phyloP scores from a whole-genome alignment of 495 filamentous ascomycete species.

The Trichoderma virens region DNA sequence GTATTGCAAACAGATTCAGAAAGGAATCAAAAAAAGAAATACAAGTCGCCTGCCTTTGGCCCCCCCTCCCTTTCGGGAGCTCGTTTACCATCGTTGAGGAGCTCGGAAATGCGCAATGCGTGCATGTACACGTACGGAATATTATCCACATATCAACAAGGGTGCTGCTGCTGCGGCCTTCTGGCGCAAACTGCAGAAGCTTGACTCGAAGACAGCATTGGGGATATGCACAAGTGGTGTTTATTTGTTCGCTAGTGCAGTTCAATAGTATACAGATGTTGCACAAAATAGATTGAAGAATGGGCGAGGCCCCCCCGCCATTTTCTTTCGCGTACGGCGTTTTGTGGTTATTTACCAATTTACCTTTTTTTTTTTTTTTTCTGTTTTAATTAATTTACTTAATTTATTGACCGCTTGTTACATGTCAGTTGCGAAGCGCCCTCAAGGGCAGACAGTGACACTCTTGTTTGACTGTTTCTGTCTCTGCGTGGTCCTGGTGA shows the following conservation, averaged over 20 bases:
- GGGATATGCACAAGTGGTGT: too few species aligned
- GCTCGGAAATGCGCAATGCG: too few species aligned
- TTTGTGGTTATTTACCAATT: background rate
- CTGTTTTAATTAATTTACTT: background rate
- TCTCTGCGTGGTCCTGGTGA: background rate
- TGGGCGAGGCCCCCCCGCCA: background rate
- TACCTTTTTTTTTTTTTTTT: background rate
- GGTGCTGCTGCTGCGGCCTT: too few species aligned
- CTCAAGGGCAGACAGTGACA: background rate
- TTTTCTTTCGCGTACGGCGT: background rate
- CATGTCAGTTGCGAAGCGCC: background rate
- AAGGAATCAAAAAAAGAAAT: too few species aligned
- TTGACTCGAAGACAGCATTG: too few species aligned
- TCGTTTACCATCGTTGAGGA: too few species aligned
- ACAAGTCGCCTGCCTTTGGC: too few species aligned
- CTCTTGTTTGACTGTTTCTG: background rate
- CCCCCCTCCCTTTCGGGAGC: too few species aligned
- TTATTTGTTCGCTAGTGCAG: too few species aligned
- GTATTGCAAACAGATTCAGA: too few species aligned
- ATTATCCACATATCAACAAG: too few species aligned
- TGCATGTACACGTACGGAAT: background rate
- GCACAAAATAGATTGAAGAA: background rate
- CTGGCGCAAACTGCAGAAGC: too few species aligned
- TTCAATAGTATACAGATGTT: background rate
- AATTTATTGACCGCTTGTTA: background rate